phyloP scores from a whole-genome alignment of 1,284 basidiomycete genomes.

The Sanghuangporus baumii region DNA sequence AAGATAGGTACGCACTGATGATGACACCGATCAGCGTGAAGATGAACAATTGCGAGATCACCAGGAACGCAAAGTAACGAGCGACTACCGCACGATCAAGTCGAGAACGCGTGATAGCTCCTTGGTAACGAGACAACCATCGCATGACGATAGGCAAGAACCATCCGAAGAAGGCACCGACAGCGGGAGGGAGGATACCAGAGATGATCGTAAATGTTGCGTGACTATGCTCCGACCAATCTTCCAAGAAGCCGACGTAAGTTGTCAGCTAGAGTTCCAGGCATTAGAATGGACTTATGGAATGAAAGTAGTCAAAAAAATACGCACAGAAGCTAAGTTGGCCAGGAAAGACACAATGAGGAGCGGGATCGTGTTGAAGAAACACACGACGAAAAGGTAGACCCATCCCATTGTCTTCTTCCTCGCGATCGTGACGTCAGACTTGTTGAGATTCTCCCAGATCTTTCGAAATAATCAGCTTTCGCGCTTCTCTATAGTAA shows the following conservation, averaged over 20 bases:
- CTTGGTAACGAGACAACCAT: slow-evolving; percentile 77
- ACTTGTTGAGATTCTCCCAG: slow-evolving; percentile 83
- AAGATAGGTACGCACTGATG: slow-evolving; percentile 54
- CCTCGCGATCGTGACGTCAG: slow-evolving; percentile 57
- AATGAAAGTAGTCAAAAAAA: neutral
- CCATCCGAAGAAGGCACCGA: slow-evolving; percentile 87
- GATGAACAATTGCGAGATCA: slow-evolving; percentile 85
- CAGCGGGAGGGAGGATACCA: slow-evolving; percentile 82
- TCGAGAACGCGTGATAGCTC: slow-evolving; percentile 69
- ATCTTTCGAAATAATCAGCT: slow-evolving; percentile 42
- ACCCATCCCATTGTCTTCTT: slow-evolving; percentile 72
- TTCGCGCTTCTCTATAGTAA: slow-evolving; percentile 13
- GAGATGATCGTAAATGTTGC: slow-evolving; percentile 70
- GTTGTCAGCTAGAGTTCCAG: slow-evolving; percentile 41
- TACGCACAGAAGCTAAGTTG: slow-evolving; percentile 66
- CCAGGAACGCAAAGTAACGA: slow-evolving; percentile 87
- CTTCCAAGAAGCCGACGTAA: slow-evolving; percentile 67
- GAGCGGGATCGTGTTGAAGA: slow-evolving; percentile 89
- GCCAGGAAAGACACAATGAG: slow-evolving; percentile 77
- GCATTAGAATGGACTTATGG: neutral
- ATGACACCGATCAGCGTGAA: slow-evolving; percentile 89
- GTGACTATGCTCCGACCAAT: slow-evolving; percentile 59
- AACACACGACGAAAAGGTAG: slow-evolving; percentile 71
- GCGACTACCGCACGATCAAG: slow-evolving; percentile 87
- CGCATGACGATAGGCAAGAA: slow-evolving; percentile 87